Conservation (phyloP, 495 filamentous ascomycete species). For the Cercophora samala region DNA sequence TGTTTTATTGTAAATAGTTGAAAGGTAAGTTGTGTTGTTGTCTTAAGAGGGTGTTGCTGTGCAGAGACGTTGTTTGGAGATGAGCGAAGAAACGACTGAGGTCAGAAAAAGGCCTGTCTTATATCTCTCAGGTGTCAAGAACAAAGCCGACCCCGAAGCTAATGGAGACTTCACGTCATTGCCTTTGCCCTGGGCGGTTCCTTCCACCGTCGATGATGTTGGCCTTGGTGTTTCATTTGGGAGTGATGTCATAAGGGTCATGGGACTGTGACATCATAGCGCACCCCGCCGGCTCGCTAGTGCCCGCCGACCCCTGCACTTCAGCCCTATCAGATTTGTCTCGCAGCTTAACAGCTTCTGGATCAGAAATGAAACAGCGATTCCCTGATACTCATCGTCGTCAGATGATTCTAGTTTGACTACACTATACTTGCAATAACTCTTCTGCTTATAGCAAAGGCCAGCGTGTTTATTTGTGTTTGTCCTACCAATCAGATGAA, state of each 20-base stretch:
- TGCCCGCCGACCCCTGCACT: conserved; percentile 2
- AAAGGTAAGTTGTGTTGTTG: conserved; percentile 14
- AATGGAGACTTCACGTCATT: conserved; percentile 8
- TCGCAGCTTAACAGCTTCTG: background rate
- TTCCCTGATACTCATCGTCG: background rate
- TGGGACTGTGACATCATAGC: conserved; percentile 22
- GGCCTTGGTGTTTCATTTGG: conserved; percentile 7
- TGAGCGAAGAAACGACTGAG: background rate
- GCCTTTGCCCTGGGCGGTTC: background rate
- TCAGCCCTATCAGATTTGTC: conserved; percentile 1
- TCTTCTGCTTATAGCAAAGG: no score
- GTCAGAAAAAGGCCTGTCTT: background rate
- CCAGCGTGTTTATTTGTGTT: no score
- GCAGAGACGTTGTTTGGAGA: conserved; percentile 6
- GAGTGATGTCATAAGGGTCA: conserved; percentile 23
- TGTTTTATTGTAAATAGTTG: conserved; percentile 18
- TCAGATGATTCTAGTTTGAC: background rate
- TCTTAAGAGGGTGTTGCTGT: conserved; percentile 12
- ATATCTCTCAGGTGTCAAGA: background rate
- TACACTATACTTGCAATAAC: no score
- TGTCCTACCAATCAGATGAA: background rate
- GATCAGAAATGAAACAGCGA: background rate
- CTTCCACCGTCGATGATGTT: background rate
- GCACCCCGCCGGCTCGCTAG: background rate
- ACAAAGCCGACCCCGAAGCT: background rate